Conservation (phyloP, 148 eudicot genomes). For the Fagopyrum tataricum region DNA sequence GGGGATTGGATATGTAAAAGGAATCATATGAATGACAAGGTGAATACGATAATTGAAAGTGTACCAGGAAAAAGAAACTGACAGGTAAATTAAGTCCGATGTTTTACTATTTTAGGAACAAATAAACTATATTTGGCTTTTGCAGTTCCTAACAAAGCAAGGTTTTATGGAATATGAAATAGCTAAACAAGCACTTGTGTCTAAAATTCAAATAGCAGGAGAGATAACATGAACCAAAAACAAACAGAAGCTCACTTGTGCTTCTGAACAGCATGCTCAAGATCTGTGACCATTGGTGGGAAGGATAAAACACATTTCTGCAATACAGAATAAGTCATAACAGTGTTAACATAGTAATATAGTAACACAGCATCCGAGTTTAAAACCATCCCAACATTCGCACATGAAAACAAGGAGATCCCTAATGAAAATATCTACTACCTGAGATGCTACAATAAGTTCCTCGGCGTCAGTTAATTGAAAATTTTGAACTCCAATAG, state of each 20-base stretch:
- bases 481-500: conserved; percentile 29
- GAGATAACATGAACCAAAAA: not conserved
- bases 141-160: not conserved
- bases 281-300: conserved; percentile 41
- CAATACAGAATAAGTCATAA: conserved; percentile 11
- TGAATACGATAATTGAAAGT: not conserved
- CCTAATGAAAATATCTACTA: conserved; percentile 17
- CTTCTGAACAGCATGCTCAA: conserved; percentile 46
- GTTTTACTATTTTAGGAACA: not conserved
- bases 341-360: not conserved
- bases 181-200: not conserved
- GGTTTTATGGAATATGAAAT: not conserved
- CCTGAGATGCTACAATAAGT: conserved; percentile 52
- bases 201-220: not conserved
- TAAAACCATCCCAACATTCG: not conserved
- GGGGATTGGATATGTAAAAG: not conserved
- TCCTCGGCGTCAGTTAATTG: conserved; percentile 60
- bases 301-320: conserved; percentile 54
- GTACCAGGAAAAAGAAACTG: not conserved
- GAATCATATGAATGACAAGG: too few relatives aligned
- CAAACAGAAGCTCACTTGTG: conserved; percentile 58
- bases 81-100: not conserved
- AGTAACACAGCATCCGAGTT: not conserved
- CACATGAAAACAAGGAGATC: not conserved
- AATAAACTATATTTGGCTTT: not conserved